Evolutionary conservation across 495 filamentous ascomycete species (phyloP).

Genomic region (Lentithecium fluviatile): DNA sequence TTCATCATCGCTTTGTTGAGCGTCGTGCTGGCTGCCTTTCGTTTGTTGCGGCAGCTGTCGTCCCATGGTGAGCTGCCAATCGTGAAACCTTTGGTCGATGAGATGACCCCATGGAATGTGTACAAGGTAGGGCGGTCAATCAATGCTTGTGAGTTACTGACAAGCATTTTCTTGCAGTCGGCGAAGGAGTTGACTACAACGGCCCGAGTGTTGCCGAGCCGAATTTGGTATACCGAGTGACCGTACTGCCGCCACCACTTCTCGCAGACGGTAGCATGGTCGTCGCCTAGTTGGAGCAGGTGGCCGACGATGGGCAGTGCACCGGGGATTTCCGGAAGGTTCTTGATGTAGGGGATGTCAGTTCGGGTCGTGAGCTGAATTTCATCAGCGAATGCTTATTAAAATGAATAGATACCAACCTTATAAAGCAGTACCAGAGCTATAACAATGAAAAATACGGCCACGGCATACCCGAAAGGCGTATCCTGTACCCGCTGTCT

Average conservation of each 20-base stretch:
- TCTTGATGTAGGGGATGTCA: constrained; percentile 51
- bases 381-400: no score
- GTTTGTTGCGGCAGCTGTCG: constrained; percentile 53
- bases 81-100: constrained; percentile 68
- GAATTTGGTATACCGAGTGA: constrained; percentile 56
- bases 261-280: constrained; percentile 56
- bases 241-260: constrained; percentile 55
- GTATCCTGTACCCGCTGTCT: neutral
- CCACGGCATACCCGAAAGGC: constrained; percentile 4
- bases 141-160: constrained; percentile 63
- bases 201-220: constrained; percentile 51
- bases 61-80: constrained; percentile 69
- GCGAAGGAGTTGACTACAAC: constrained; percentile 53
- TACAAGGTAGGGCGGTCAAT: constrained; percentile 68
- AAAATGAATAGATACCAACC: neutral
- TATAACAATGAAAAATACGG: neutral
- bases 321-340: constrained; percentile 54
- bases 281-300: constrained; percentile 55
- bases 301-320: constrained; percentile 53
- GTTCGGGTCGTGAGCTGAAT: constrained; percentile 34
- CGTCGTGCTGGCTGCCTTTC: constrained; percentile 52
- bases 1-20: constrained; percentile 49
- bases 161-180: constrained; percentile 61
- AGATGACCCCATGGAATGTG: constrained; percentile 69
- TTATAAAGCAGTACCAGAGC: neutral